These are phyloP conservation scores for Tubosaeta brunneosetosa DNA, from an alignment of 768 basidiomycete genomes.

Conservation along the genomic window DNA sequence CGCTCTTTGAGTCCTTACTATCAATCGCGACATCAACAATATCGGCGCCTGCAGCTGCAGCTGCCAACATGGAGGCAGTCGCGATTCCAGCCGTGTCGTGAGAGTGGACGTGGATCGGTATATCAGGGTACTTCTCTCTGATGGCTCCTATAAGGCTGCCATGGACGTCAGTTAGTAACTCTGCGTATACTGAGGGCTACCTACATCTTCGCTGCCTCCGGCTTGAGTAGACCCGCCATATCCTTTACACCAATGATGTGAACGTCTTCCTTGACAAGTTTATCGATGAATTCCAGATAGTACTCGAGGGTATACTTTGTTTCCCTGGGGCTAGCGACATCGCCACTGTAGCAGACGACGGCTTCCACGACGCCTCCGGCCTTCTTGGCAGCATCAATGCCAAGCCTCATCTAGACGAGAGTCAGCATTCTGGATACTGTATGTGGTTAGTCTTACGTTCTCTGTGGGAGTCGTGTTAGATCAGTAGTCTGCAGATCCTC, in stretches of 20 bases:
- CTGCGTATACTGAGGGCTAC: constrained; percentile 23
- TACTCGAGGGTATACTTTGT: constrained; percentile 97
- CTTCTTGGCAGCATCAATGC: constrained; percentile 99
- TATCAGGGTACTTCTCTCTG: constrained; percentile 91
- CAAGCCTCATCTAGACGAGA: constrained; percentile 77
- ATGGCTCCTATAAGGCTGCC: constrained; percentile 87
- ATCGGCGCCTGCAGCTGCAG: constrained; percentile 95
- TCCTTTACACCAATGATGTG: constrained; percentile 98
- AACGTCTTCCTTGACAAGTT: constrained; percentile 91
- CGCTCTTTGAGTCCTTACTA: constrained; percentile 50
- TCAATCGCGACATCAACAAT: constrained; percentile 98
- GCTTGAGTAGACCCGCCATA: constrained; percentile 97
- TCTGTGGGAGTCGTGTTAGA: constrained; percentile 39
- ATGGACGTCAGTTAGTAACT: constrained; percentile 4
- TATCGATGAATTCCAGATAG: constrained; percentile 92
- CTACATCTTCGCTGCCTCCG: constrained; percentile 86
- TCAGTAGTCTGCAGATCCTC: background rate
- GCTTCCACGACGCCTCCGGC: constrained; percentile 98
- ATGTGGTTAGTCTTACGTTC: constrained; percentile 47
- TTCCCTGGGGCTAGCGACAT: constrained; percentile 91
- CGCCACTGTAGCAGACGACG: constrained; percentile 97
- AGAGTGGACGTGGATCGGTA: constrained; percentile 98
- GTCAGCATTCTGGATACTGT: constrained; percentile 10
- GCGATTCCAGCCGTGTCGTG: constrained; percentile 99
- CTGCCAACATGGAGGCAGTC: constrained; percentile 94